Percentiles rank a stretch among this genome's conserved stretches.
Evolutionary conservation across 2,329 filamentous ascomycete species (phyloP).

Genomic region (Monilinia aucupariae): DNA sequence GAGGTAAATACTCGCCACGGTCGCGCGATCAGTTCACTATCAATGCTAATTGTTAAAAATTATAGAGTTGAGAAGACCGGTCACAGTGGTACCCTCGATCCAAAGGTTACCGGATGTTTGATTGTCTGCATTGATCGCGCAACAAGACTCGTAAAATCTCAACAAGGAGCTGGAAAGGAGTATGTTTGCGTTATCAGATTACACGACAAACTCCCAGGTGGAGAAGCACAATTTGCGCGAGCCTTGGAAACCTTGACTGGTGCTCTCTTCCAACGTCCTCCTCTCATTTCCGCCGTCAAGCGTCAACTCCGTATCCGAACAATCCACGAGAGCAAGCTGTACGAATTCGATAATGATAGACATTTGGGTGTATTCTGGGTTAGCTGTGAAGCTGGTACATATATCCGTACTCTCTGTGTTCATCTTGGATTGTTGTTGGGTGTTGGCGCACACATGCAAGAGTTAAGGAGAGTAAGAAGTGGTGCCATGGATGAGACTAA

Average conservation of each 20-base stretch:
- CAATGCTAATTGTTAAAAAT: slow-evolving; percentile 18
- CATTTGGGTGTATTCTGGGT: slow-evolving; percentile 99
- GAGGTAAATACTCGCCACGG: slow-evolving; percentile 49
- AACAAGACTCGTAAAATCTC: slow-evolving; percentile 95
- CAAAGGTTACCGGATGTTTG: slow-evolving; percentile 93
- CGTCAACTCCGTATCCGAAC: slow-evolving; percentile 96
- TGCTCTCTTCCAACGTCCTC: slow-evolving; percentile 93
- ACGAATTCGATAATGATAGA: slow-evolving; percentile 97
- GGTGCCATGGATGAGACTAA: slow-evolving; percentile 92
- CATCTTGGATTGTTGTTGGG: slow-evolving; percentile 72
- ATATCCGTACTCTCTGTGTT: slow-evolving; percentile 96
- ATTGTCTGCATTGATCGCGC: slow-evolving; percentile 96
- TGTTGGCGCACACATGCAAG: slow-evolving; percentile 97
- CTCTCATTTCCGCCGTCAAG: slow-evolving; percentile 97
- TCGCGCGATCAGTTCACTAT: neutral
- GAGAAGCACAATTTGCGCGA: slow-evolving; percentile 85
- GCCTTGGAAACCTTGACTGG: slow-evolving; percentile 94
- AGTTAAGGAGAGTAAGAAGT: slow-evolving; percentile 86
- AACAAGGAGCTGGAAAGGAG: slow-evolving; percentile 98
- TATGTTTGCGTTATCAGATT: slow-evolving; percentile 94
- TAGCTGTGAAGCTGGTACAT: slow-evolving; percentile 96
- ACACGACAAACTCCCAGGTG: slow-evolving; percentile 91
- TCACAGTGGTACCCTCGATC: slow-evolving; percentile 96
- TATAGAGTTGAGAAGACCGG: slow-evolving; percentile 86
- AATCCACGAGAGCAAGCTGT: slow-evolving; percentile 93